A percentile compares a stretch with the other conserved stretches of the same genome.
These are phyloP conservation scores for Lithospermum erythrorhizon DNA, from an alignment of 257 asterid genomes.

Conservation along the genomic window DNA sequence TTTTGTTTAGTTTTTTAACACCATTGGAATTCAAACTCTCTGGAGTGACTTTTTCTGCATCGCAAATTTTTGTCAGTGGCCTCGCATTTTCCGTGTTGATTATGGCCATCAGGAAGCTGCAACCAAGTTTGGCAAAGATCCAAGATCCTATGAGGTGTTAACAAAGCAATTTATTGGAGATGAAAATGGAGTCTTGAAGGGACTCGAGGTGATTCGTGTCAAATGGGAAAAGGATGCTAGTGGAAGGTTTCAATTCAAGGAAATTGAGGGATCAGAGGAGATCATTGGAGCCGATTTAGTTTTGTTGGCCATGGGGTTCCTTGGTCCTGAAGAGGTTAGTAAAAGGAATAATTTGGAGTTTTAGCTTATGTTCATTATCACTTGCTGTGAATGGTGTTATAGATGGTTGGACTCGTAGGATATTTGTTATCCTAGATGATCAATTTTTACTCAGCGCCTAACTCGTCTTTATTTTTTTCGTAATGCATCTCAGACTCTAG, in stretches of 20 bases:
- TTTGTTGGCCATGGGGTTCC: constrained; percentile 96
- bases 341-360: neutral
- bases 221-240: constrained; percentile 85
- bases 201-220: constrained; percentile 69
- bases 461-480: neutral
- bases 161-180: constrained; percentile 85
- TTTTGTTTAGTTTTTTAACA: too few species aligned
- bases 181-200: constrained; percentile 69
- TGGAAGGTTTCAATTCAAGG: constrained; percentile 83
- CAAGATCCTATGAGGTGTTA: constrained; percentile 86
- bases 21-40: neutral
- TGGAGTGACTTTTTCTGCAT: neutral
- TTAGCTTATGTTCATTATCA: neutral
- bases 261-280: constrained; percentile 94
- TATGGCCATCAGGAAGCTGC: constrained; percentile 97
- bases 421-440: neutral
- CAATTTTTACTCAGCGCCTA: constrained; percentile 3
- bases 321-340: constrained; percentile 95
- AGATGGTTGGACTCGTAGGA: too few species aligned
- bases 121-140: constrained; percentile 88
- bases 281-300: constrained; percentile 77
- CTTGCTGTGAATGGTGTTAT: neutral
- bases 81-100: constrained; percentile 84
- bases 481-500: constrained; percentile 38
- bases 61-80: constrained; percentile 52